Percentiles rank a stretch among this genome's conserved stretches.
These are phyloP conservation scores for Ramichloridium luteum DNA, from an alignment of 2,329 filamentous ascomycete species.

Conservation along the genomic window DNA sequence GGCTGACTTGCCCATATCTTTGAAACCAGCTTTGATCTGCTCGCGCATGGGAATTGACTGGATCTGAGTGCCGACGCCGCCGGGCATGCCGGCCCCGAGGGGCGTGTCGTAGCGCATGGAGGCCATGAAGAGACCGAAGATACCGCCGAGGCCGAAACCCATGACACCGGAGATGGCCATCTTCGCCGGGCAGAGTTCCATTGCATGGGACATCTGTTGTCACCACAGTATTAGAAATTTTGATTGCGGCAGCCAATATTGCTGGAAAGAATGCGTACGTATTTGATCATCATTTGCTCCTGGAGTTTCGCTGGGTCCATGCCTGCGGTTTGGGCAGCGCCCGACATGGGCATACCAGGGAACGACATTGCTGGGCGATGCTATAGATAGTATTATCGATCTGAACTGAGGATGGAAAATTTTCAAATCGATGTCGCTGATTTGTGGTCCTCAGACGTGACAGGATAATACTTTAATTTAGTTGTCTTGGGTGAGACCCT, in stretches of 20 bases:
- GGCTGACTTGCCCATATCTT: slow-evolving; percentile 83
- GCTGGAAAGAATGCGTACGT: no score
- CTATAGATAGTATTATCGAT: no score
- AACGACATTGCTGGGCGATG: no score
- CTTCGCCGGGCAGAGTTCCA: slow-evolving; percentile 89
- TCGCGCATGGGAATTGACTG: slow-evolving; percentile 63
- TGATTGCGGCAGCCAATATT: no score
- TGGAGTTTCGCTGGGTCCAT: slow-evolving; percentile 26
- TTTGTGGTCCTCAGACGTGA: no score
- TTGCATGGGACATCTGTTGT: slow-evolving; percentile 70
- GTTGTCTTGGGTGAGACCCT: no score
- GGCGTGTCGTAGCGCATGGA: slow-evolving; percentile 98
- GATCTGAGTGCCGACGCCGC: slow-evolving; percentile 37
- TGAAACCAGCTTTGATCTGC: slow-evolving; percentile 76
- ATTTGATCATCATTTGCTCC: slow-evolving; percentile 39
- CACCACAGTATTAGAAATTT: no score
- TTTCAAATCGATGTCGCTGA: no score
- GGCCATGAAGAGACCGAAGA: slow-evolving; percentile 97
- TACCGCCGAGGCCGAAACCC: slow-evolving; percentile 84
- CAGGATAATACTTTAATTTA: no score
- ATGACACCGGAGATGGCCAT: slow-evolving; percentile 80
- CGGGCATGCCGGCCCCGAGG: slow-evolving; percentile 44
- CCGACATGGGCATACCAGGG: slow-evolving; percentile 10
- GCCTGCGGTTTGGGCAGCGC: slow-evolving; percentile 8
- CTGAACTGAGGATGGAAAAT: no score